Evolutionary conservation across 768 basidiomycete species (phyloP).

Genomic region (Saitozyma podzolica): DNA sequence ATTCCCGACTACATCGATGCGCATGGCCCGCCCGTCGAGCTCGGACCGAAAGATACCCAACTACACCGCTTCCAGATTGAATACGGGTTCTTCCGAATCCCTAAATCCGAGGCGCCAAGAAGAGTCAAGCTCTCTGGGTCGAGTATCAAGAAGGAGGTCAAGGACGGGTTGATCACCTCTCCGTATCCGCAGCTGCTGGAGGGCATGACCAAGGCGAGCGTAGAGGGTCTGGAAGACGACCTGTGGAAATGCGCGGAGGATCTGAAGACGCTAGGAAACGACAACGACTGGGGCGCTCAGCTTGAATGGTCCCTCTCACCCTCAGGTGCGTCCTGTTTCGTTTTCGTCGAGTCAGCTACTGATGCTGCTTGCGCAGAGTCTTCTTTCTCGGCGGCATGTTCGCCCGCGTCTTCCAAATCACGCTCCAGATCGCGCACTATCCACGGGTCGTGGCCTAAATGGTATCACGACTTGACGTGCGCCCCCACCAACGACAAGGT

Average conservation of each 20-base stretch:
- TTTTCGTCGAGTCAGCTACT: no score
- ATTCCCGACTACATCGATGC: constrained; percentile 14
- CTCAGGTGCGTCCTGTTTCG: background rate
- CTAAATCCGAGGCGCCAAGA: constrained; percentile 15
- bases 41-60: constrained; percentile 25
- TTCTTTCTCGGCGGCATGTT: no score
- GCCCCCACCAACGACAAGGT: constrained; percentile 23
- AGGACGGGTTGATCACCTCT: constrained; percentile 26
- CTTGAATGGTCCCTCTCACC: constrained; percentile 30
- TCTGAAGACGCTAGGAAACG: constrained; percentile 12
- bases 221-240: constrained; percentile 14
- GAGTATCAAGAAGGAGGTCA: constrained; percentile 23
- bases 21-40: constrained; percentile 34
- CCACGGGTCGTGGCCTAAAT: constrained; percentile 75
- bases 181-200: constrained; percentile 25
- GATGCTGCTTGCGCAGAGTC: no score
- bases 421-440: no score
- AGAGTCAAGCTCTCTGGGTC: constrained; percentile 33
- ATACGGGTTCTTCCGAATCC: constrained; percentile 33
- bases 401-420: no score
- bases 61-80: constrained; percentile 15
- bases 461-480: constrained; percentile 81
- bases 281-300: constrained; percentile 28
- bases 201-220: constrained; percentile 1
- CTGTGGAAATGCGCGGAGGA: constrained; percentile 28